A percentile compares a stretch with the other conserved stretches of the same genome.
Conservation (phyloP, 1,284 basidiomycete species). For the Golubevia sp. region DNA sequence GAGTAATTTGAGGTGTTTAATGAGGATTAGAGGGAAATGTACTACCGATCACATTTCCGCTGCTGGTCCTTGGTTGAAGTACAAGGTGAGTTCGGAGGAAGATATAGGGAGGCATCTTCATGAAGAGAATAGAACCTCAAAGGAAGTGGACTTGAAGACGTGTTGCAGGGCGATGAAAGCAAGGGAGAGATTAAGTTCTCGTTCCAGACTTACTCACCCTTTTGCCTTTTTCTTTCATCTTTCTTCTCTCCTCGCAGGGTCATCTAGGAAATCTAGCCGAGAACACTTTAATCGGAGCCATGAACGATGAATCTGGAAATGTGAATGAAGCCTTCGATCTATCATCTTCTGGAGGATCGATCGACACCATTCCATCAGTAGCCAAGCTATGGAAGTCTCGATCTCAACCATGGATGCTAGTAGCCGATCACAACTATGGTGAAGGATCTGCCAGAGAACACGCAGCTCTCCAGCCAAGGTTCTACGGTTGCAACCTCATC, state of each 20-base stretch:
- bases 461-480: conserved; percentile 93
- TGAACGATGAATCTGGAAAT: conserved; percentile 47
- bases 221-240: not conserved
- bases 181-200: no score
- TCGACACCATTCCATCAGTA: conserved; percentile 53
- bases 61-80: conserved; percentile 96
- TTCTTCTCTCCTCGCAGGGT: conserved; percentile 62
- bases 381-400: conserved; percentile 51
- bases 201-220: no score
- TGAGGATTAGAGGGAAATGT: conserved; percentile 94
- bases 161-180: no score
- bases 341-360: conserved; percentile 13
- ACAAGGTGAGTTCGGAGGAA: conserved; percentile 65
- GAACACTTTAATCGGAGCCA: conserved; percentile 71
- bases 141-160: no score
- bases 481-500: conserved; percentile 72
- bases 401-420: conserved; percentile 76
- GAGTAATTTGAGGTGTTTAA: conserved; percentile 71
- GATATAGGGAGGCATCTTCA: no score
- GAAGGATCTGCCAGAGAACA: conserved; percentile 98
- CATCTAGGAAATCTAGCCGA: conserved; percentile 95
- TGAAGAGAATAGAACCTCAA: no score
- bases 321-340: conserved; percentile 12
- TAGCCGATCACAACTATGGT: conserved; percentile 86
- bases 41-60: conserved; percentile 98